Evolutionary conservation across 2,329 filamentous ascomycete species (phyloP).

Genomic region (Fusarium drepaniforme): DNA sequence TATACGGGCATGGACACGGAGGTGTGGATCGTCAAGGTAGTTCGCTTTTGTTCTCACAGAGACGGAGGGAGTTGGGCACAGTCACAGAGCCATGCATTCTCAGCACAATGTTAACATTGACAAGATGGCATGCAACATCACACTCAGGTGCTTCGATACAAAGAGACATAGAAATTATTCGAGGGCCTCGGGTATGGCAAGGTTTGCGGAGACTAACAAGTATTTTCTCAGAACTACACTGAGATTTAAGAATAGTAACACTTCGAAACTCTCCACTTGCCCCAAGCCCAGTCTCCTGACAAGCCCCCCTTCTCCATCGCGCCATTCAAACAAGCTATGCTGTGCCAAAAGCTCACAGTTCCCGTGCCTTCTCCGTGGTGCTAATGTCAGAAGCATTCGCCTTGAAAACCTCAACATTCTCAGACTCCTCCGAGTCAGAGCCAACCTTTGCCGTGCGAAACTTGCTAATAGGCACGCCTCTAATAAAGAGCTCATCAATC

Average conservation of each 20-base stretch:
- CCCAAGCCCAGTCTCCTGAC: background rate
- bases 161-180: background rate
- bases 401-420: background rate
- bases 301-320: background rate
- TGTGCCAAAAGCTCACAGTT: background rate
- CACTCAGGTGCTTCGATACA: background rate
- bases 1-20: background rate
- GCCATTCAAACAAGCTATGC: background rate
- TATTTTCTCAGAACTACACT: background rate
- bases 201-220: background rate
- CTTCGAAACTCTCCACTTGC: background rate
- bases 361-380: background rate
- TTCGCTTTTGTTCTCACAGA: background rate
- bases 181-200: background rate
- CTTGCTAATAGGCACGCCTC: conserved; percentile 1
- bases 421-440: background rate
- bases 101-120: background rate
- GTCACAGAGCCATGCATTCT: background rate
- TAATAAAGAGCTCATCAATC: conserved; percentile 18
- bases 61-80: background rate
- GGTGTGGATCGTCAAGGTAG: background rate
- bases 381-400: background rate
- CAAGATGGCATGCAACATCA: background rate
- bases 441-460: background rate
- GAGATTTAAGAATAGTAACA: background rate